A percentile compares a stretch with the other conserved stretches of the same genome.
Conservation (phyloP, 2,329 filamentous ascomycete species). For the Cladosporium sp. region DNA sequence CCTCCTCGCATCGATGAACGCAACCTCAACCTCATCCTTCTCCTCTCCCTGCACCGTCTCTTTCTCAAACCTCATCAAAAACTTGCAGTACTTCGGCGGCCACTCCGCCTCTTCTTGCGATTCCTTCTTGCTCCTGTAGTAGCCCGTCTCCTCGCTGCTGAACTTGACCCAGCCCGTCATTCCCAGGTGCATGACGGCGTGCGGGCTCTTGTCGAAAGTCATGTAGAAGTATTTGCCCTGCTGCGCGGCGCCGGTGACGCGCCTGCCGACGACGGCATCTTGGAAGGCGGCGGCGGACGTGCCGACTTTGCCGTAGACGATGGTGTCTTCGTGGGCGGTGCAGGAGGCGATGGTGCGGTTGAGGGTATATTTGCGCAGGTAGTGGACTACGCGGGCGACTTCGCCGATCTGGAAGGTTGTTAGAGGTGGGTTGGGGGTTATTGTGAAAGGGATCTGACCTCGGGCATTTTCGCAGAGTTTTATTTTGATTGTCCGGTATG, state of each 20-base stretch:
- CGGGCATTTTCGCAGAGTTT: slow-evolving; percentile 20
- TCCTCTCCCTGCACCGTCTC: slow-evolving; percentile 30
- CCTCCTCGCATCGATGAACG: slow-evolving; percentile 81
- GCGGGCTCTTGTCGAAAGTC: slow-evolving; percentile 74
- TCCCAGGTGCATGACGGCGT: slow-evolving; percentile 63
- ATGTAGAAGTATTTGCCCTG: slow-evolving; percentile 99
- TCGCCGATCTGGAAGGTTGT: slow-evolving; percentile 45
- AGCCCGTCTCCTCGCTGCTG: slow-evolving; percentile 72
- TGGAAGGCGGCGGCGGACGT: slow-evolving; percentile 76
- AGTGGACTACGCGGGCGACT: slow-evolving; percentile 84
- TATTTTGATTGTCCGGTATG: neutral
- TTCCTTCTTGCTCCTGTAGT: slow-evolving; percentile 68
- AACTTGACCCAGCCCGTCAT: slow-evolving; percentile 85
- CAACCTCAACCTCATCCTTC: slow-evolving; percentile 60
- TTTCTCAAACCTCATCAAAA: slow-evolving; percentile 64
- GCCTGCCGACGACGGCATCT: slow-evolving; percentile 72
- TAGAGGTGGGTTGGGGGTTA: neutral
- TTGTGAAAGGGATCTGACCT: slow-evolving; percentile 6
- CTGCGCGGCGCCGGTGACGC: slow-evolving; percentile 69
- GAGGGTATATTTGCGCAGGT: slow-evolving; percentile 78
- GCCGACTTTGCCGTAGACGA: slow-evolving; percentile 88
- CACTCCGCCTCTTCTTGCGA: slow-evolving; percentile 73
- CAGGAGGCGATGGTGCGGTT: slow-evolving; percentile 76
- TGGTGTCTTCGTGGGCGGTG: slow-evolving; percentile 74
- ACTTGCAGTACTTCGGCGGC: slow-evolving; percentile 87